Percentiles rank a stretch among this genome's conserved stretches.
These are phyloP conservation scores for Clitoria ternatea DNA, from an alignment of 306 rosid species.

Conservation along the genomic window DNA sequence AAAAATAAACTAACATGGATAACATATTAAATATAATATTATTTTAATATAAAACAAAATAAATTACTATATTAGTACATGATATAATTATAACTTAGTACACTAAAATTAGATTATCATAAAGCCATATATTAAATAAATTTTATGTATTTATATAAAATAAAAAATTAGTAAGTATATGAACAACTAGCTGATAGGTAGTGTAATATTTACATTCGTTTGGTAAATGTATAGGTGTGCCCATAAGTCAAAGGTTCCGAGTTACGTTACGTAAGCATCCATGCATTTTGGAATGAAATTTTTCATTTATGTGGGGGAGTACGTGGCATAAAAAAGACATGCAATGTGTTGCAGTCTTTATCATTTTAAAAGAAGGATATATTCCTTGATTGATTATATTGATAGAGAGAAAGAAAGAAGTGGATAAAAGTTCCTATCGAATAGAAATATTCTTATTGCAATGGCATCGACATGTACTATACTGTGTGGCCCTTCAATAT, in stretches of 20 bases:
- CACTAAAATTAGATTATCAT: too few species aligned
- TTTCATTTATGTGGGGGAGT: neutral
- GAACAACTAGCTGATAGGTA: too few species aligned
- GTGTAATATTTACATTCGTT: too few species aligned
- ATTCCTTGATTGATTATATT: slow-evolving; percentile 30
- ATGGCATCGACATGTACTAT: slow-evolving; percentile 23
- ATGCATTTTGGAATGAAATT: slow-evolving; percentile 11
- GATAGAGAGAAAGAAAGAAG: slow-evolving; percentile 24
- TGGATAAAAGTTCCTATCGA: slow-evolving; percentile 30
- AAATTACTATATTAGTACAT: too few species aligned
- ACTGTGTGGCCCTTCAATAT: slow-evolving; percentile 20
- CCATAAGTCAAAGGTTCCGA: neutral
- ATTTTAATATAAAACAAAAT: too few species aligned
- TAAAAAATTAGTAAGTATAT: too few species aligned
- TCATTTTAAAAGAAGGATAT: slow-evolving; percentile 40
- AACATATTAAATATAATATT: too few species aligned
- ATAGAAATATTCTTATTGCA: slow-evolving; percentile 26
- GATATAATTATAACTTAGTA: too few species aligned
- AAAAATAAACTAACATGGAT: too few species aligned
- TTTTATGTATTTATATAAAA: too few species aligned
- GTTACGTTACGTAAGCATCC: slow-evolving; percentile 8
- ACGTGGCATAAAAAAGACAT: slow-evolving; percentile 15
- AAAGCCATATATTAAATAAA: too few species aligned
- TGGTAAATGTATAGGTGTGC: too few species aligned
- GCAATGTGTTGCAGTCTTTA: slow-evolving; percentile 8